Base-by-base conservation (phyloP, 2,329 filamentous ascomycete genomes). In the Sclerotinia trifoliorum region DNA sequence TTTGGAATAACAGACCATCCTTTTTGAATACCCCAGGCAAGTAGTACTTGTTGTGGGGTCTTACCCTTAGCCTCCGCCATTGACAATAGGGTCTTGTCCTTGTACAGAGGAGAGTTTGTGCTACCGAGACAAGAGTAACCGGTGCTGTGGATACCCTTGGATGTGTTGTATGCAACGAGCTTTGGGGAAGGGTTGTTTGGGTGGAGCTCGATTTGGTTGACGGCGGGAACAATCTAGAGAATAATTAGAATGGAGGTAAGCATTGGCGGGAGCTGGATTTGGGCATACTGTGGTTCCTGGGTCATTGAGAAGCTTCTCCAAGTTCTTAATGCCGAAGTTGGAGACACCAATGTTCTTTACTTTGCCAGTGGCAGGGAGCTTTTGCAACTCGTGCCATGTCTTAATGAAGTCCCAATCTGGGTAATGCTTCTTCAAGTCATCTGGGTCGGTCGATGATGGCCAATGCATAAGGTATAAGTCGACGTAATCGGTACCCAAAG, bases 1-100 rank as follows among this genome's bases (percentile, higher is more conserved):
- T 96, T 96, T 75, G 92, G 92, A 75, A 96, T 93, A 65, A 96
- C 92, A 72, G 87, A 90, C 83, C 89, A 92, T 69, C 90, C 92
- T 77, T 93, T 88, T 78, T 91, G 87, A 67, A 96, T 81, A 72
- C 92, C 92, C 92, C 92, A 96, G 75, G 88, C 83, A 71, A 96
- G 81, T 75, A 95, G 81, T 65, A 93, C 86, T 83, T 96, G 90
- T 82, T 93, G 89, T 13, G 86, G 83, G 19, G 88, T 88, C 82
- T 88, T 88, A 77, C 85, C 85, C 81, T 91, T 90, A 73, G 79
- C 80, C 77, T 88, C 80, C 44, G 90, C 90, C 63, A 93, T 81
- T 69, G 83, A 80, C 68, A 84, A 81, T 35, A 93, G 82, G 24
- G 84, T 86, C 72, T 84, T 76, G 79, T 93, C 87, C 78, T 88